Base-by-base conservation (phyloP, 495 filamentous ascomycete genomes). In the Daldinia vernicosa region DNA sequence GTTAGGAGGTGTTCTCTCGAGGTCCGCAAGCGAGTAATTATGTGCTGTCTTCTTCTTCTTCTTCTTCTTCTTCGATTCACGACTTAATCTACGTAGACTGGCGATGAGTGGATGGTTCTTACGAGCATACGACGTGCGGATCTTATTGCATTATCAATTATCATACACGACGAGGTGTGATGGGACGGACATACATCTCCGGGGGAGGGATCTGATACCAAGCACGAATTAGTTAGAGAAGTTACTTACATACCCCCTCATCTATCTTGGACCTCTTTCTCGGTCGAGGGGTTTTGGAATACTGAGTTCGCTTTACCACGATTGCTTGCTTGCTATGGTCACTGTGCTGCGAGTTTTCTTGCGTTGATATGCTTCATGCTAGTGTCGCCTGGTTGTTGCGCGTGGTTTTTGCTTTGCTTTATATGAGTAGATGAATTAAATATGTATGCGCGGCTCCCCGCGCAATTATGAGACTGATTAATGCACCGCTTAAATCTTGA, bases 151-250 rank as follows among this genome's bases (percentile, higher is more conserved):
- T 43, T 69, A 28, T 68, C 77, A 6, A n/a, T n/a, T n/a, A n/a
- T n/a, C n/a, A n/a, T n/a, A n/a, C 71, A 63, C 75, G 63, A 67
- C 33, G 59, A 39, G 57, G 76, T 67, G 58, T 66, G 75, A 32
- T 72, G 56, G 17, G 66, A 59, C 37, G 17, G 66, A 59, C 37
- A 27, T 70, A 50, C 37, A 27, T 70, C 47, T 74, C 27, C 70
- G 62, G 35, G 69, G 66, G 43, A 77, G 65, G 59, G 74, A 66
- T 75, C 58, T 77, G 60, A 67, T 79, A 47, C 72, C 74, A 73
- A 47, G 59, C 54, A 35, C 19, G 27, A 32, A 39, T 54, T 35
- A 24, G 30, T 56, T 56, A 54, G 63, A 66, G 54, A 43, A 43
- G n/a, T 30, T 3, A 47, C 37, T 30, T 3, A 47, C 37, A 51